Evolutionary conservation across 179 eudicot species (phyloP).

Genomic region (Spinacia oleracea): DNA sequence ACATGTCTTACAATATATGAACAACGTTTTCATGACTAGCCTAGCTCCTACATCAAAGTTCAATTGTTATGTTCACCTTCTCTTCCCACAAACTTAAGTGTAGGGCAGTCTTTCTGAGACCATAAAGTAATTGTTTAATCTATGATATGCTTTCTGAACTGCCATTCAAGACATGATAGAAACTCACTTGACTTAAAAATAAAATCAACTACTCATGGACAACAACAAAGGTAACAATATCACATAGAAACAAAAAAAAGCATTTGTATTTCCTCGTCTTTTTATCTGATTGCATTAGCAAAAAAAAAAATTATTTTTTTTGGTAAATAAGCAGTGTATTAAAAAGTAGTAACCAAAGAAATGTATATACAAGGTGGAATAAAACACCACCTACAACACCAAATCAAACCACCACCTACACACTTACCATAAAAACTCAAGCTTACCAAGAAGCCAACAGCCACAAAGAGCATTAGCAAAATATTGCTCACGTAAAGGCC

Average conservation of each 20-base stretch:
- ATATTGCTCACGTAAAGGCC: not conserved
- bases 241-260: not conserved
- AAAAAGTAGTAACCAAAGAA: too few relatives aligned
- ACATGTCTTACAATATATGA: not conserved
- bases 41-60: not conserved
- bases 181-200: not conserved
- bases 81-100: too few relatives aligned
- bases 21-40: not conserved
- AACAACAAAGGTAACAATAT: not conserved
- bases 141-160: not conserved
- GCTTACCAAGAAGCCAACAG: too few relatives aligned
- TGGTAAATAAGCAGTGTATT: too few relatives aligned
- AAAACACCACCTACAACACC: too few relatives aligned
- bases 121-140: not conserved
- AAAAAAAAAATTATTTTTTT: not conserved
- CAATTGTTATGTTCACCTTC: too few relatives aligned
- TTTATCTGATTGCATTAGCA: not conserved
- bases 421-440: too few relatives aligned
- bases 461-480: too few relatives aligned
- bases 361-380: too few relatives aligned
- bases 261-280: not conserved
- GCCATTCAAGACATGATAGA: not conserved
- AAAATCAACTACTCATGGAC: not conserved
- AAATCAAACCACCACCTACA: too few relatives aligned
- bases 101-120: too few relatives aligned